A percentile compares a stretch with the other conserved stretches of the same genome.
These are phyloP conservation scores for Leishmania martiniquensis DNA, from an alignment of 208 protist species.

Conservation along the genomic window DNA sequence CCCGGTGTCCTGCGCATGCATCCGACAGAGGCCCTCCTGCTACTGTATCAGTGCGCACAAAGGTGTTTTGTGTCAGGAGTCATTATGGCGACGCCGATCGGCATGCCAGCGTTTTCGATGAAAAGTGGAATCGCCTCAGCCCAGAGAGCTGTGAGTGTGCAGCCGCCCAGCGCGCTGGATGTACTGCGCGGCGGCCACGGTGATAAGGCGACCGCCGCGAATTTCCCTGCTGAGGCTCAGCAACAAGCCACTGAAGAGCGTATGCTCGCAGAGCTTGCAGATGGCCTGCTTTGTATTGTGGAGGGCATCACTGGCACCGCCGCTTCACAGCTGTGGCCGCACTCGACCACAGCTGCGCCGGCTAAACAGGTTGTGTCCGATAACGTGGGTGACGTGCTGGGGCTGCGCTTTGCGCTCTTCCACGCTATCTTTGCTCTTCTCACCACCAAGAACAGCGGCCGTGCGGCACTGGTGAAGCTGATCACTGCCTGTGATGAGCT, in stretches of 20 bases:
- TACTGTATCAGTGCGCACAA: conserved; percentile 25
- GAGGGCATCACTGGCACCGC: conserved; percentile 11
- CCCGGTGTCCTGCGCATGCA: conserved; percentile 26
- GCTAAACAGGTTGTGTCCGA: neutral
- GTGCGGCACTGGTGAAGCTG: neutral
- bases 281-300: conserved; percentile 34
- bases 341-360: neutral
- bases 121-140: neutral
- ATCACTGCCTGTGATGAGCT: neutral
- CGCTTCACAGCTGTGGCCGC: conserved; percentile 17
- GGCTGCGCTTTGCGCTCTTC: conserved; percentile 20
- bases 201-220: neutral
- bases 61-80: conserved; percentile 21
- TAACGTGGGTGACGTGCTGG: conserved; percentile 10
- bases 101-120: neutral
- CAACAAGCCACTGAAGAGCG: conserved; percentile 10
- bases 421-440: conserved; percentile 17
- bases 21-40: conserved; percentile 23
- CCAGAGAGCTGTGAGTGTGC: neutral
- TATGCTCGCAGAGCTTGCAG: conserved; percentile 17
- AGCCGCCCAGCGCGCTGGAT: conserved; percentile 8
- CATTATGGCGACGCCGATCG: conserved; percentile 12
- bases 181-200: conserved; percentile 12
- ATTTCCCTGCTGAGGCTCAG: neutral
- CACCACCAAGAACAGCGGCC: conserved; percentile 2